Evolutionary conservation across 2,329 filamentous ascomycete species (phyloP).

Genomic region (Colletotrichum graminicola): DNA sequence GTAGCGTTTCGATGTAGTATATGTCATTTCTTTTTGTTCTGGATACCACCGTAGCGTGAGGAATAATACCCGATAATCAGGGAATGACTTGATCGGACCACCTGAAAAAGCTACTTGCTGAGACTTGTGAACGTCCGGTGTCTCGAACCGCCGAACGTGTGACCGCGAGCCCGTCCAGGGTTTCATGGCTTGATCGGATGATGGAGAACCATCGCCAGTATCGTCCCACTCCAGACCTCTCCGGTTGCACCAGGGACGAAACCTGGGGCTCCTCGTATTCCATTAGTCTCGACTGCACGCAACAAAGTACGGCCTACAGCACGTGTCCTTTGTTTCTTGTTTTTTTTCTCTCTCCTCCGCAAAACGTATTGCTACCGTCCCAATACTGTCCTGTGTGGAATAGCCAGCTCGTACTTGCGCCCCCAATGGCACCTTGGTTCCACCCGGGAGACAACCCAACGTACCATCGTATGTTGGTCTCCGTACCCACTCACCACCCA

Average conservation of each 20-base stretch:
- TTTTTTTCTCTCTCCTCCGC: neutral
- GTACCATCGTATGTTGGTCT: neutral
- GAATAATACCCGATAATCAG: conserved; percentile 2
- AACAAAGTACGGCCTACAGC: neutral
- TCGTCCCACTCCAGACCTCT: neutral
- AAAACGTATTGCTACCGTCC: neutral
- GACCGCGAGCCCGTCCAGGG: neutral
- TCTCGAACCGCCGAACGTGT: neutral
- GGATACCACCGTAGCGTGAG: conserved; percentile 27
- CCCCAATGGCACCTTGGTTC: conserved; percentile 6
- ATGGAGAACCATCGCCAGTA: conserved; percentile 1
- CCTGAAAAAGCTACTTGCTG: neutral
- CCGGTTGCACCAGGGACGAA: conserved; percentile 9
- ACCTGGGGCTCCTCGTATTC: neutral
- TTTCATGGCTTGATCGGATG: conserved; percentile 1
- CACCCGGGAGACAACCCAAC: neutral
- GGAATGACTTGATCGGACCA: conserved; percentile 17
- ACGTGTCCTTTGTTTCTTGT: too few relatives aligned
- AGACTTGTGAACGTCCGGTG: neutral
- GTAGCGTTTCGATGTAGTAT: conserved; percentile 13
- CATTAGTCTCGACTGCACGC: neutral
- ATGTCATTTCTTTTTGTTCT: conserved; percentile 18
- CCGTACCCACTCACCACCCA: conserved; percentile 5
- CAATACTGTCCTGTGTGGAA: neutral
- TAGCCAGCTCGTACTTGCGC: neutral